phyloP scores from a whole-genome alignment of 805 yeast species.

The Pichia rugopelliculosa region DNA sequence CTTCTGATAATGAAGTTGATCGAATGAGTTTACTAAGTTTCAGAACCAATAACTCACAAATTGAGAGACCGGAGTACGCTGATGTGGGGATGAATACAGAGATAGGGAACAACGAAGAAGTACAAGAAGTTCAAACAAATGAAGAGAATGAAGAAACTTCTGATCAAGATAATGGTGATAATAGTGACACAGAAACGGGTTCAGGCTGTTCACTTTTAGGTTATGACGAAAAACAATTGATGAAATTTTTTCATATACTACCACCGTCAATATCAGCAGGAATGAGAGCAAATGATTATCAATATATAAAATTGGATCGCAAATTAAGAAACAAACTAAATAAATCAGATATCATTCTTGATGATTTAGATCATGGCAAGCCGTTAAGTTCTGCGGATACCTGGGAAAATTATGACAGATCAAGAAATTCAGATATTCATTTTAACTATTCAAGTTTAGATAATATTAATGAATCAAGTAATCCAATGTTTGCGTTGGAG shows the following conservation, averaged over 20 bases:
- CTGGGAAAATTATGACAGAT: slow-evolving; percentile 1
- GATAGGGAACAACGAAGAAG: not conserved
- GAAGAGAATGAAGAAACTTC: no score
- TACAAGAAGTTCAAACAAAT: not conserved
- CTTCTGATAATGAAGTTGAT: slow-evolving; percentile 3
- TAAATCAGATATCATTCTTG: not conserved
- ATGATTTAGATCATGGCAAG: not conserved
- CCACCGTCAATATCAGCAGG: no score
- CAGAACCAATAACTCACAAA: not conserved
- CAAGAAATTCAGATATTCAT: not conserved
- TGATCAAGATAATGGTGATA: not conserved
- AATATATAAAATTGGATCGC: not conserved
- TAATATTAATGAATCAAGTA: not conserved
- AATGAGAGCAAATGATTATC: not conserved
- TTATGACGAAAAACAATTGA: not conserved
- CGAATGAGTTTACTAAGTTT: slow-evolving; percentile 1
- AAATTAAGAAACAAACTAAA: not conserved
- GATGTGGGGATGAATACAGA: not conserved
- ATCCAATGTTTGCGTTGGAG: slow-evolving; percentile 3
- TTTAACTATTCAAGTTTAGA: not conserved
- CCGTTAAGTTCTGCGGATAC: slow-evolving; percentile 3
- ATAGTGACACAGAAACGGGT: not conserved
- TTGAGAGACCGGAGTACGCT: no score
- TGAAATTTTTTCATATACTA: not conserved
- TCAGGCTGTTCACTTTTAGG: not conserved